Evolutionary conservation across 106 monocot species (phyloP).

Genomic region (Allium cepa): DNA sequence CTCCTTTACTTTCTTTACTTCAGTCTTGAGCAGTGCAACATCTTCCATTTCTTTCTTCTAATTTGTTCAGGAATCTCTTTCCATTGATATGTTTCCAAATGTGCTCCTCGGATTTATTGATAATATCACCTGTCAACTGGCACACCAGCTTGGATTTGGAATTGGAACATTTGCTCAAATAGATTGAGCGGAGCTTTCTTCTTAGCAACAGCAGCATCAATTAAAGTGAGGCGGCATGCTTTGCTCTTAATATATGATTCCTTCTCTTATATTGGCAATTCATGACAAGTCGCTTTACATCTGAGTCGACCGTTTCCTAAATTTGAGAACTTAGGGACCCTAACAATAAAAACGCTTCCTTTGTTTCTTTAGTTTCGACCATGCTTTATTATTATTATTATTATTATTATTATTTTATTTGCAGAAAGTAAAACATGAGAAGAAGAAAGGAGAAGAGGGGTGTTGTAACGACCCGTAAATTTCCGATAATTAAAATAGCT

Average conservation of each 20-base stretch:
- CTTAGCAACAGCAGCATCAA: slow-evolving; percentile 52
- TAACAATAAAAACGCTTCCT: slow-evolving; percentile 54
- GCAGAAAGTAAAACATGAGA: too few relatives aligned
- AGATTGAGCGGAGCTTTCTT: slow-evolving; percentile 69
- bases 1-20: slow-evolving; percentile 11
- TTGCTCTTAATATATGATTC: slow-evolving; percentile 55
- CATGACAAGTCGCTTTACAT: slow-evolving; percentile 87
- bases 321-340: slow-evolving; percentile 60
- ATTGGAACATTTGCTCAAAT: slow-evolving; percentile 49
- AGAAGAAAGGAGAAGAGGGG: too few relatives aligned
- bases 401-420: too few relatives aligned
- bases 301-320: slow-evolving; percentile 58
- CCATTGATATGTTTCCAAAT: slow-evolving; percentile 97
- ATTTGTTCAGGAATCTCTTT: slow-evolving; percentile 66
- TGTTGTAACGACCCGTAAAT: too few relatives aligned
- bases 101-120: slow-evolving; percentile 90
- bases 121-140: slow-evolving; percentile 65
- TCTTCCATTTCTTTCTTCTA: slow-evolving; percentile 13
- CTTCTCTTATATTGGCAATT: slow-evolving; percentile 49
- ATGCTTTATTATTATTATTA: too few relatives aligned
- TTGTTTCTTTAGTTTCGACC: slow-evolving; percentile 1
- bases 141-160: slow-evolving; percentile 80
- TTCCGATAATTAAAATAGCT: too few relatives aligned
- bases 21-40: not conserved
- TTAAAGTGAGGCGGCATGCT: slow-evolving; percentile 68